phyloP scores from a whole-genome alignment of 192 early-diverging fungal genomes.

The Physocladia obscura region DNA sequence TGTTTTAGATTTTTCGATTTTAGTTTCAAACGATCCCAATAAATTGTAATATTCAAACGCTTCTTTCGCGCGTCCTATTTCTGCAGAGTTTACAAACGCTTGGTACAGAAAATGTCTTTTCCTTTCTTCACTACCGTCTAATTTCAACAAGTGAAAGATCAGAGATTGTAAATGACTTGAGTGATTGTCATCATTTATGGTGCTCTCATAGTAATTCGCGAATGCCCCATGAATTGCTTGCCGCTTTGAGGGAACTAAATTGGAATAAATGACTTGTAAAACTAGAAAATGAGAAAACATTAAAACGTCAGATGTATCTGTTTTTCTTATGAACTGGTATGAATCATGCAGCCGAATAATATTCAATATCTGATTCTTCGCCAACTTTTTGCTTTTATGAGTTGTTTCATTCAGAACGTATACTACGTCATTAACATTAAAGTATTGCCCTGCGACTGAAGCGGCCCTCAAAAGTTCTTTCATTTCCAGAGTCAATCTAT shows the following conservation, averaged over 20 bases:
- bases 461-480: conserved; percentile 1
- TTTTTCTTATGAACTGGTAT: conserved; percentile 13
- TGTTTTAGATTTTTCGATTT: background rate
- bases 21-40: background rate
- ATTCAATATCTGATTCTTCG: background rate
- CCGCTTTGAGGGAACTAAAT: conserved; percentile 5
- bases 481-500: conserved; percentile 4
- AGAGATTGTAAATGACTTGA: background rate
- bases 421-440: conserved; percentile 11
- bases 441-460: conserved; percentile 14
- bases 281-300: conserved; percentile 19
- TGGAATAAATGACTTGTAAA: conserved; percentile 9
- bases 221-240: background rate
- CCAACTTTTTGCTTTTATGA: background rate
- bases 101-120: conserved; percentile 6
- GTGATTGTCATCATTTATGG: background rate
- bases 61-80: background rate
- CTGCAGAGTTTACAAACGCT: conserved; percentile 21
- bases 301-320: conserved; percentile 1
- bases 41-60: conserved; percentile 16
- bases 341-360: background rate
- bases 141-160: conserved; percentile 5
- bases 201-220: background rate
- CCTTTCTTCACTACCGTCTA: background rate
- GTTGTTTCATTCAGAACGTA: background rate